Evolutionary conservation across 805 yeast species (phyloP).

Genomic region (Brettanomyces nanus): DNA sequence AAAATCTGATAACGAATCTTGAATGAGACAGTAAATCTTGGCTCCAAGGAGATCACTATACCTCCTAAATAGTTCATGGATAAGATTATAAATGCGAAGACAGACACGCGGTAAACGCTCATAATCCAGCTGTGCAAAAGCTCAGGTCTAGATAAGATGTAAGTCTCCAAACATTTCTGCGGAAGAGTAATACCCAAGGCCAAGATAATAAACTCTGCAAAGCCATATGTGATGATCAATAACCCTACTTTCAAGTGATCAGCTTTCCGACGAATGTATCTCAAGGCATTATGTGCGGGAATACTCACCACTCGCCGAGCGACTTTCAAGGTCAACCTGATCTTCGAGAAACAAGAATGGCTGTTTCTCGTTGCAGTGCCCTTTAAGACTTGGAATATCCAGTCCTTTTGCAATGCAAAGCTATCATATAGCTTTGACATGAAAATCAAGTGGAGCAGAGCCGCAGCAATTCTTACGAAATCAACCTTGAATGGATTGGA

Average conservation of each 20-base stretch:
- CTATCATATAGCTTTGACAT: no score
- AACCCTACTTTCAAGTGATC: neutral
- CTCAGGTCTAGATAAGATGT: neutral
- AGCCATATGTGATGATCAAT: neutral
- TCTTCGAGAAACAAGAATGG: no score
- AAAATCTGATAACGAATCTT: neutral
- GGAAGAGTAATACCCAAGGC: conserved; percentile 1
- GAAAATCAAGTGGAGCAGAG: no score
- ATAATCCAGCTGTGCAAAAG: neutral
- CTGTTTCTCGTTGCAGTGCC: no score
- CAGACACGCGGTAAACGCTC: neutral
- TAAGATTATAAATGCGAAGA: neutral
- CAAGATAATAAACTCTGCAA: neutral
- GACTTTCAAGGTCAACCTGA: no score
- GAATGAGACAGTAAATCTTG: neutral
- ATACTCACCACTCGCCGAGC: no score
- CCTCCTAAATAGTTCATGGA: conserved; percentile 3
- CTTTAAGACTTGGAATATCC: no score
- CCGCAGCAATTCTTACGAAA: no score
- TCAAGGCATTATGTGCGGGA: neutral
- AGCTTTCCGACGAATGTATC: neutral
- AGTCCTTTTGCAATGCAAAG: no score
- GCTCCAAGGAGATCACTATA: neutral
- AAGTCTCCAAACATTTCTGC: neutral
- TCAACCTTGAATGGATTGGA: no score